phyloP scores from a whole-genome alignment of 1,284 basidiomycete species.

The Marasmius oreades region DNA sequence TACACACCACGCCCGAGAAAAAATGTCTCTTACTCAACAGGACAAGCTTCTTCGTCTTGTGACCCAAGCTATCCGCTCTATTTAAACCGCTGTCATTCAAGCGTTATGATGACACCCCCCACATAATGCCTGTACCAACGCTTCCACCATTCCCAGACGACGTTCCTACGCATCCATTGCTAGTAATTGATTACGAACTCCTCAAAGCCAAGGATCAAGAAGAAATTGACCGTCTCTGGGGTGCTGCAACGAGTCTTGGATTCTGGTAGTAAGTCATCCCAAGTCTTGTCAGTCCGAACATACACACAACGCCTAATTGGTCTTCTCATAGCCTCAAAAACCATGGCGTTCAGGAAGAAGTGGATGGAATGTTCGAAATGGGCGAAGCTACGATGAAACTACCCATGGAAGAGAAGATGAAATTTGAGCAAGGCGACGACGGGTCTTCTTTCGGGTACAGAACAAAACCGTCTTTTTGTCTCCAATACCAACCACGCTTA shows the following conservation, averaged over 20 bases:
- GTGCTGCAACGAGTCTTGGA: conserved; percentile 32
- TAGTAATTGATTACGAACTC: conserved; percentile 35
- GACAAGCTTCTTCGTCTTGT: too few relatives aligned
- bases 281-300: conserved; percentile 13
- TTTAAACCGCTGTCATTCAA: too few relatives aligned
- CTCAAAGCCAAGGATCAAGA: conserved; percentile 25
- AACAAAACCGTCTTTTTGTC: conserved; percentile 5
- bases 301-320: neutral
- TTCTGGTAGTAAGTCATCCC: conserved; percentile 34
- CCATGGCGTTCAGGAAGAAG: conserved; percentile 40
- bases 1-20: too few relatives aligned
- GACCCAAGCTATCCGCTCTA: too few relatives aligned
- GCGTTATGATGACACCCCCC: too few relatives aligned
- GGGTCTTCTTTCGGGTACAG: conserved; percentile 56
- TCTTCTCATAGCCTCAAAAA: conserved; percentile 32
- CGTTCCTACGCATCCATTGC: conserved; percentile 33
- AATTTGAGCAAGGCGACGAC: conserved; percentile 56
- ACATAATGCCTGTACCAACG: conserved; percentile 12
- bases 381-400: conserved; percentile 43
- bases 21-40: too few relatives aligned
- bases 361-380: conserved; percentile 44
- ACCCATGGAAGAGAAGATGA: conserved; percentile 46
- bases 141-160: conserved; percentile 32
- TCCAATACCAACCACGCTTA: neutral
- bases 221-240: conserved; percentile 32